phyloP scores from a whole-genome alignment of 164 flowering plant genomes.

The Dillenia turbinata region DNA sequence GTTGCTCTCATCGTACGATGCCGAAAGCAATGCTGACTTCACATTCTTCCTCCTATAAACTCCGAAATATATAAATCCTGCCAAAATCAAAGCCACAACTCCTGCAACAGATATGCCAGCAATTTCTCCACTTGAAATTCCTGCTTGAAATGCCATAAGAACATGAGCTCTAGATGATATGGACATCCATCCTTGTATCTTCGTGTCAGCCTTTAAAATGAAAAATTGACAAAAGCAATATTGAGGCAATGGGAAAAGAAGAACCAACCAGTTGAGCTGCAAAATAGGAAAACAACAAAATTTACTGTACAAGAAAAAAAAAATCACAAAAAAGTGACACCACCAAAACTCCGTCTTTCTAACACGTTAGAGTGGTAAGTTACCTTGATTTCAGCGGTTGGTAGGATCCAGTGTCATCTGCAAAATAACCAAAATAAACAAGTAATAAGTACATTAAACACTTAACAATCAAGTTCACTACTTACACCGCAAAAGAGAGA shows the following conservation, averaged over 20 bases:
- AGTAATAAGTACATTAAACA: conserved; percentile 4
- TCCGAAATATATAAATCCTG: conserved; percentile 16
- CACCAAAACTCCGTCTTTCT: not conserved
- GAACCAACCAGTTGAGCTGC: conserved; percentile 31
- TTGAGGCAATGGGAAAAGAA: conserved; percentile 1
- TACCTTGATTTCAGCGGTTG: conserved; percentile 39
- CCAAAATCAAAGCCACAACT: conserved; percentile 24
- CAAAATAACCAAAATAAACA: conserved; percentile 5
- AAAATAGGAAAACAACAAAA: conserved; percentile 8
- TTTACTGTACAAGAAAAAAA: not conserved
- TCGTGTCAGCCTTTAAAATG: not conserved
- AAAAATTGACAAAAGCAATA: not conserved
- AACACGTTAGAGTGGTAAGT: not conserved
- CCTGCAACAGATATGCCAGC: conserved; percentile 44
- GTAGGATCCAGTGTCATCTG: conserved; percentile 51
- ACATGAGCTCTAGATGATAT: conserved; percentile 6
- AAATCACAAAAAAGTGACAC: not conserved
- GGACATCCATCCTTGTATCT: not conserved
- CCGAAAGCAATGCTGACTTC: conserved; percentile 17
- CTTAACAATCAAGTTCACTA: not conserved
- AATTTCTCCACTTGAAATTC: conserved; percentile 35
- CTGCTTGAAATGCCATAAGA: conserved; percentile 27
- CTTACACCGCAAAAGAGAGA: not conserved
- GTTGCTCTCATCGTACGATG: conserved; percentile 14
- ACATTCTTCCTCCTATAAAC: conserved; percentile 22